Percentiles rank a stretch among this genome's conserved stretches.
Evolutionary conservation across 805 yeast species (phyloP).

Genomic region (Lachancea mirantina): DNA sequence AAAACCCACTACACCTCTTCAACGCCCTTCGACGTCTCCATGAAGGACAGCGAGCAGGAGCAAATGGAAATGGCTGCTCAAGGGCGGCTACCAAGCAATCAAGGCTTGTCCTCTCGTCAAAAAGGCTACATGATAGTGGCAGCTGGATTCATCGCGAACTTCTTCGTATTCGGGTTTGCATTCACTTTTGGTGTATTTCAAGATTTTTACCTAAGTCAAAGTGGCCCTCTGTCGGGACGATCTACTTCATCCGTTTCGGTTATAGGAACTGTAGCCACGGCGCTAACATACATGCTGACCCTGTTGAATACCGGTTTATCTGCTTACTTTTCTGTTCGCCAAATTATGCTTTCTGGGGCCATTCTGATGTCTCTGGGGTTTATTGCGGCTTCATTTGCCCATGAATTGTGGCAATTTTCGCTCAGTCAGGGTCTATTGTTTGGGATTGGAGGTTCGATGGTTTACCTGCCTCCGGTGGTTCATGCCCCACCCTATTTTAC

Average conservation of each 20-base stretch:
- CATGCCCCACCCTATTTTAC: conserved; percentile 31
- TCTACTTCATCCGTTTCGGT: conserved; percentile 29
- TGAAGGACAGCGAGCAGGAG: no score
- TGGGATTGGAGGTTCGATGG: conserved; percentile 31
- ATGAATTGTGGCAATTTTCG: conserved; percentile 24
- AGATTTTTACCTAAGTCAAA: conserved; percentile 27
- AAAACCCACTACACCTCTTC: no score
- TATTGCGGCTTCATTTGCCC: conserved; percentile 24
- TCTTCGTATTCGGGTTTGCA: conserved; percentile 33
- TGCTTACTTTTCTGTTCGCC: neutral
- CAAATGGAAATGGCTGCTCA: neutral
- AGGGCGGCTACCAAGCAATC: neutral
- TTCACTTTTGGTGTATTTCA: conserved; percentile 36
- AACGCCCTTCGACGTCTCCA: no score
- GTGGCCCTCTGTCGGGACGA: conserved; percentile 26
- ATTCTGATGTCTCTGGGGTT: conserved; percentile 27
- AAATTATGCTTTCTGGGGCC: conserved; percentile 19
- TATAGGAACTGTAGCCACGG: conserved; percentile 31
- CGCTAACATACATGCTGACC: conserved; percentile 28
- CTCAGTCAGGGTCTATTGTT: conserved; percentile 31
- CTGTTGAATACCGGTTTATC: conserved; percentile 21
- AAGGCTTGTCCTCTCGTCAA: neutral
- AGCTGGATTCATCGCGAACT: conserved; percentile 24
- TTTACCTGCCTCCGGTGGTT: conserved; percentile 32
- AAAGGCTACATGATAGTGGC: conserved; percentile 7